These are phyloP conservation scores for Oldenlandia corymbosa DNA, from an alignment of 257 asterid species.

Conservation along the genomic window DNA sequence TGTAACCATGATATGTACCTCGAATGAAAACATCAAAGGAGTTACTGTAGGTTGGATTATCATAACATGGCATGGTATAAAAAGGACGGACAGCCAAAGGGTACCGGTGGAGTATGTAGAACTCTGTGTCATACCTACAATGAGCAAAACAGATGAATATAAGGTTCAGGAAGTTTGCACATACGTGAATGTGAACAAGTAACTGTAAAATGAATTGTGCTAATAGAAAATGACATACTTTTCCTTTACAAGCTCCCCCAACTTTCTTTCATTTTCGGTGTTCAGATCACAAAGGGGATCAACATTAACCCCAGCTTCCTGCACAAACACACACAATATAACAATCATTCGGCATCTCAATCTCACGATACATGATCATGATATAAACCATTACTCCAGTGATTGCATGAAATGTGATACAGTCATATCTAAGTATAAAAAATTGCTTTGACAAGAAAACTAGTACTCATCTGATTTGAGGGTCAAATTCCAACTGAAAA, in stretches of 20 bases:
- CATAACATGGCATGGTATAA: constrained; percentile 86
- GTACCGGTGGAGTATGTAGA: constrained; percentile 90
- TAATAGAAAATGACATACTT: constrained; percentile 42
- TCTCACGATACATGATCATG: no score
- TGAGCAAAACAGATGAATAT: background rate
- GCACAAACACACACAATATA: constrained; percentile 9
- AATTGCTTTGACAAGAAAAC: no score
- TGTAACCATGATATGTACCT: constrained; percentile 39
- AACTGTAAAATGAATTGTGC: background rate
- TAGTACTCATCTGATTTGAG: background rate
- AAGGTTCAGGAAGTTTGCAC: no score
- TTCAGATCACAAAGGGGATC: constrained; percentile 90
- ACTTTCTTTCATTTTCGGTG: constrained; percentile 81
- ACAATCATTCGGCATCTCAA: no score
- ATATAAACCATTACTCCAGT: no score
- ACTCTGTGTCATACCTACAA: constrained; percentile 79
- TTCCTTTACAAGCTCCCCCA: constrained; percentile 78
- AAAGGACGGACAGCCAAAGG: constrained; percentile 86
- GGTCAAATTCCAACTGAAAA: no score
- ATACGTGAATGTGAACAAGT: no score
- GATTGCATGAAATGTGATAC: no score
- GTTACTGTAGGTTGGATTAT: constrained; percentile 59
- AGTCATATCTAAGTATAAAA: no score
- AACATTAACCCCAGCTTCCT: constrained; percentile 86
- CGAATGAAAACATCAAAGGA: constrained; percentile 89